A percentile compares a stretch with the other conserved stretches of the same genome.
These are phyloP conservation scores for Plasmopara halstedii DNA, from an alignment of 352 stramenopile genomes.

Conservation along the genomic window DNA sequence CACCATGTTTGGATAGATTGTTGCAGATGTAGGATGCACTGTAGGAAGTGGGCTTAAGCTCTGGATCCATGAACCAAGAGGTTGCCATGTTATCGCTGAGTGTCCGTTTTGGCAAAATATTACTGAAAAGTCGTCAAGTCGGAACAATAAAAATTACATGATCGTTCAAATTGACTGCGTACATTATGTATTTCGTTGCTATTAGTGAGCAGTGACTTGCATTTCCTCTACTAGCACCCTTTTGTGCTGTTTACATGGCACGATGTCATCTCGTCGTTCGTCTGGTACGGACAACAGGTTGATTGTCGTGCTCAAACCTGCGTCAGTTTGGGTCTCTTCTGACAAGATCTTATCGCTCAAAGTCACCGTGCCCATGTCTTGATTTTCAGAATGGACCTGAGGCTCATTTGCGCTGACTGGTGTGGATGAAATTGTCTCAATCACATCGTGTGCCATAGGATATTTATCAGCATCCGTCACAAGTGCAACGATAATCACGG, in stretches of 20 bases:
- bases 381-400: neutral
- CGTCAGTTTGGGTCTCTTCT: constrained; percentile 8
- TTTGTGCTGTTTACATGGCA: constrained; percentile 6
- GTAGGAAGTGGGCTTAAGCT: constrained; percentile 33
- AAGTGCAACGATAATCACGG: constrained; percentile 54
- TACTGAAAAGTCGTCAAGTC: constrained; percentile 11
- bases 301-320: constrained; percentile 1
- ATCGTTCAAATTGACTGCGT: constrained; percentile 11
- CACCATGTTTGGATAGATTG: constrained; percentile 42
- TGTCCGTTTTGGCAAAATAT: constrained; percentile 9
- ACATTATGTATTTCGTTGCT: constrained; percentile 3
- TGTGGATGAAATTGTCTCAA: constrained; percentile 37
- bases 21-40: constrained; percentile 48
- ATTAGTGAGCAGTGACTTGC: constrained; percentile 8
- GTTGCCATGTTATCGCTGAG: constrained; percentile 19
- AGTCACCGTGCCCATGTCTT: neutral
- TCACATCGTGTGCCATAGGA: constrained; percentile 50
- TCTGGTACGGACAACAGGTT: constrained; percentile 19
- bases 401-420: constrained; percentile 5
- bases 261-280: constrained; percentile 3
- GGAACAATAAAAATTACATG: constrained; percentile 6
- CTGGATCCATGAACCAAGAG: constrained; percentile 40
- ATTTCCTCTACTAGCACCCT: constrained; percentile 26
- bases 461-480: constrained; percentile 42
- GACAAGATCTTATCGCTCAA: constrained; percentile 1